Evolutionary conservation across 225 moss, liverwort and hornwort species (phyloP), one percentile per base, ranked within the genome.

Genomic region (Neckera pumila): DNA sequence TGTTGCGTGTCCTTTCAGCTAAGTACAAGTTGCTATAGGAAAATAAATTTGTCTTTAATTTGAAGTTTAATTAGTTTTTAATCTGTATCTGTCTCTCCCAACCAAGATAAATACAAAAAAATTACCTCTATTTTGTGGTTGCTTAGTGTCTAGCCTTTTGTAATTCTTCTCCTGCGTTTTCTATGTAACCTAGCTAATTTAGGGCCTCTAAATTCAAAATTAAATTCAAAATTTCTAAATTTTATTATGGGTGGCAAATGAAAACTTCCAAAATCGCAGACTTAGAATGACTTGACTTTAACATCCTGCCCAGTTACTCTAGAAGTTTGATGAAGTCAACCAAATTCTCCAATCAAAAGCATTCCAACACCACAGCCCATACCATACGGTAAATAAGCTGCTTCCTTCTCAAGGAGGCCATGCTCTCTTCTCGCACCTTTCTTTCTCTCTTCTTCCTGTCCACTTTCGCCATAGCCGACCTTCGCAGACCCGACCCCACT

Each of bases 231-330:
- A 19, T 66, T 66, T 66, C 3, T 11, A 66, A 36, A 19, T 5
- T 36, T 20, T 2, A 36, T 65, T 5, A 10, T 8, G 12, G 15
- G 7, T 62, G 31, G 14, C 3, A 19, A 36, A 8, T 28, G 1
- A 66, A 36, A 65, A 65, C 7, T 66, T 36, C 11, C 4, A 66
- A 66, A 34, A 51, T 3, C 6, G 36, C 2, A 36, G 7, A 66
- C 3, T 20, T 20, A 3, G 1, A 11, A 66, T 36, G 66, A 19
- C 20, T 3, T n/a, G n/a, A 66, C 21, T 21, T 20, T 11, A 19
- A n/a, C 1, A 0, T 11, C 20, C 0, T 20, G 0, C 8, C 6
- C 19, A 15, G 3, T 26, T 15, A 4, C 2, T 21, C 23, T 9
- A 23, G 0, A 1, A 76, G 1, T 36, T 23, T 11, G 3, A 14